Conservation (phyloP, 1,139 yeast genomes). For the Scheffersomyces segobiensis region DNA sequence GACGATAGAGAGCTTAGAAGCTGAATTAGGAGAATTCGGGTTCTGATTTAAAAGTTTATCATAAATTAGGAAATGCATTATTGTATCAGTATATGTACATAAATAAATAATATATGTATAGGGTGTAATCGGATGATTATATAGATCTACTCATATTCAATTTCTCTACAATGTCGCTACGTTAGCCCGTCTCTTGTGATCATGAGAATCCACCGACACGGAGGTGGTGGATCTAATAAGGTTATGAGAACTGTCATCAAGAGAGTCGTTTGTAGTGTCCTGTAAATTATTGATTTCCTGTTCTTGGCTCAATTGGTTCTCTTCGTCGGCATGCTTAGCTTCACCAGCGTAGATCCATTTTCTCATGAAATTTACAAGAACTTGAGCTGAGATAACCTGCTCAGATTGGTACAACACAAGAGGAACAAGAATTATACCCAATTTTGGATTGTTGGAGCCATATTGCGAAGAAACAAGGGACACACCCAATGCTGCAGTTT, state of each 20-base stretch:
- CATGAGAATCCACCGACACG: not conserved
- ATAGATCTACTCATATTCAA: not conserved
- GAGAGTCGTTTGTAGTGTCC: not conserved
- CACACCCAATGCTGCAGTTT: slow-evolving; percentile 89
- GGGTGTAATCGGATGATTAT: not conserved
- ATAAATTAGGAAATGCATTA: not conserved
- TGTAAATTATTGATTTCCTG: not conserved
- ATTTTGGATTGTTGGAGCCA: slow-evolving; percentile 57
- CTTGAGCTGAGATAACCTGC: slow-evolving; percentile 77
- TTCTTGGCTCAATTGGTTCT: not conserved
- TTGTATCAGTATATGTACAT: not conserved
- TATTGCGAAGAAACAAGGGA: slow-evolving; percentile 79
- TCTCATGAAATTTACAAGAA: slow-evolving; percentile 63
- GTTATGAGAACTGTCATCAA: not conserved
- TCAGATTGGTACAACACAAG: slow-evolving; percentile 83
- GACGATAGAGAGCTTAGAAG: slow-evolving; percentile 53
- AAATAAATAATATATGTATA: too few relatives aligned
- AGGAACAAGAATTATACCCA: slow-evolving; percentile 78
- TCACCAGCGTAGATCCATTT: slow-evolving; percentile 60
- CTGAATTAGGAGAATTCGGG: slow-evolving; percentile 65
- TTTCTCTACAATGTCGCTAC: not conserved
- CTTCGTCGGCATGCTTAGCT: slow-evolving; percentile 8
- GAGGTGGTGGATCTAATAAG: not conserved
- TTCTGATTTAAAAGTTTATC: slow-evolving; percentile 25
- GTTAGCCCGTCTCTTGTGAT: not conserved